Conservation (phyloP, 768 basidiomycete genomes). For the Chiua virens region DNA sequence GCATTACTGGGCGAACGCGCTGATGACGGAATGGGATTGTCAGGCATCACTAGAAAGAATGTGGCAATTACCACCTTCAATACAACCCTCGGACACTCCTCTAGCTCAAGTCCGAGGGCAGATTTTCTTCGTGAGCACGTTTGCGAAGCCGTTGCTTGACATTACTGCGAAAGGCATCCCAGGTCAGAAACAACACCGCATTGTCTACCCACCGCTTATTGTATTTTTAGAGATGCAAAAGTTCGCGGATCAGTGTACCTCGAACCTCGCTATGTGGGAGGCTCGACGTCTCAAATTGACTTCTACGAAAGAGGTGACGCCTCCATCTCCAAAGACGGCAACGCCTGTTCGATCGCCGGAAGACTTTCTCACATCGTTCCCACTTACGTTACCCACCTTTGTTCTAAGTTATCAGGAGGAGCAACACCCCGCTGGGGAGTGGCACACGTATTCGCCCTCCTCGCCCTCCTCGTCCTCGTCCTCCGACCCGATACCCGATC, state of each 20-base stretch:
- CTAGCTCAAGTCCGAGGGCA: constrained; percentile 78
- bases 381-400: constrained; percentile 53
- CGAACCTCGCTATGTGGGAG: constrained; percentile 73
- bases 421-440: constrained; percentile 21
- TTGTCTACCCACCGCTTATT: constrained; percentile 10
- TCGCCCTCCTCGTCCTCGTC: constrained; percentile 31
- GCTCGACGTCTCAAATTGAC: constrained; percentile 44
- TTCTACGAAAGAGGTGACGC: constrained; percentile 14
- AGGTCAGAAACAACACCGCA: constrained; percentile 42
- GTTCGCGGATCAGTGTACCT: constrained; percentile 65
- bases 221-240: constrained; percentile 55
- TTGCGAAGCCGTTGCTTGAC: constrained; percentile 82
- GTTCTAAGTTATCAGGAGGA: constrained; percentile 30
- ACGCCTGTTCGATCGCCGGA: constrained; percentile 35
- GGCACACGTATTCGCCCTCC: constrained; percentile 30
- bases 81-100: constrained; percentile 47
- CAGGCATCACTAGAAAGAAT: constrained; percentile 86
- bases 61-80: constrained; percentile 64
- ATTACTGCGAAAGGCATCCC: constrained; percentile 72
- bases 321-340: constrained; percentile 4
- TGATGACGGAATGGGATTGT: constrained; percentile 87
- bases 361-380: constrained; percentile 54
- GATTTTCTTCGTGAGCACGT: constrained; percentile 83
- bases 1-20: constrained; percentile 86
- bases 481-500: constrained; percentile 27